phyloP scores from a whole-genome alignment of 169 alveolate species.

The Prorocentrum cordatum region DNA sequence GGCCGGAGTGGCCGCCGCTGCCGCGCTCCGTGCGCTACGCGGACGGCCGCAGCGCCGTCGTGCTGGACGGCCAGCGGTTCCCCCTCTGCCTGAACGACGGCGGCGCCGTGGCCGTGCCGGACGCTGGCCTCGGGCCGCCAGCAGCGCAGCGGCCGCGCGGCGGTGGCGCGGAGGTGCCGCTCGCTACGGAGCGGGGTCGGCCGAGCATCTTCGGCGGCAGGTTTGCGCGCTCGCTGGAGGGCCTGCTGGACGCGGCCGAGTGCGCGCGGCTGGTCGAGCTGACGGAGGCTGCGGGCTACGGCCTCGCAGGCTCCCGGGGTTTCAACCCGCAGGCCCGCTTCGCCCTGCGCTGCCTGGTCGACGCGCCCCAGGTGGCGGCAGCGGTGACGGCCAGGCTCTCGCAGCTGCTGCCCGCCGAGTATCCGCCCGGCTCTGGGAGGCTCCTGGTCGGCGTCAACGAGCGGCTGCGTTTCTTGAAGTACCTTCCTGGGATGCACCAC shows the following conservation, averaged over 20 bases:
- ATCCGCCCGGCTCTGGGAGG: neutral
- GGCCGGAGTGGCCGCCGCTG: neutral
- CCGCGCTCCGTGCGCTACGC: neutral
- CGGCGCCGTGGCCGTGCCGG: neutral
- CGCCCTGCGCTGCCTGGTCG: neutral
- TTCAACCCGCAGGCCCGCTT: slow-evolving; percentile 21
- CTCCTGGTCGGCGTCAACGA: neutral
- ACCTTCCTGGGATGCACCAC: slow-evolving; percentile 29
- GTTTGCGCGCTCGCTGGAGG: neutral
- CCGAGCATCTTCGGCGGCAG: slow-evolving; percentile 24
- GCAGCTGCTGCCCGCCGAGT: neutral
- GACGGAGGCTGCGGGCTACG: slow-evolving; percentile 6
- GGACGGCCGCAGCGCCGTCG: neutral
- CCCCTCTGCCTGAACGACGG: neutral
- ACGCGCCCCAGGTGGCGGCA: neutral
- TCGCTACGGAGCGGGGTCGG: neutral
- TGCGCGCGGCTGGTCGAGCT: neutral
- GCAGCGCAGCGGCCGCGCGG: neutral
- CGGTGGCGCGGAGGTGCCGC: neutral
- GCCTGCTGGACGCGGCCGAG: neutral
- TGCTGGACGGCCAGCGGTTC: neutral
- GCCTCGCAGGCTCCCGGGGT: slow-evolving; percentile 11
- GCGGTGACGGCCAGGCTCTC: neutral
- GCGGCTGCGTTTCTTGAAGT: slow-evolving; percentile 30
- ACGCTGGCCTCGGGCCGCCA: neutral